Evolutionary conservation across 106 monocot genomes (phyloP).

Genomic region (Cymbidium sinense): DNA sequence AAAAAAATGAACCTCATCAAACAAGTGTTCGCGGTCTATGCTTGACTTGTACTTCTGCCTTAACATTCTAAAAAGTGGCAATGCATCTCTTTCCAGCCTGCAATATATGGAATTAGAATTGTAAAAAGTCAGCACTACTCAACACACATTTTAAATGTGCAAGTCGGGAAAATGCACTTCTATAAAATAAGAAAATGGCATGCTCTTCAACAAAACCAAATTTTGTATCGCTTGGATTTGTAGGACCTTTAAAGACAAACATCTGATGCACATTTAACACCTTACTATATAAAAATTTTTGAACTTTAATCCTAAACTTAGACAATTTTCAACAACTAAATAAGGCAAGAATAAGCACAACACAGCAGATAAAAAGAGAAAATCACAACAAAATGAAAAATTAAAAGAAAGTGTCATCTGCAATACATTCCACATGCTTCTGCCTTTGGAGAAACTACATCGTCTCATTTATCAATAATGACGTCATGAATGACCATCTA

Average conservation of each 20-base stretch:
- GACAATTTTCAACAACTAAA: too few species aligned
- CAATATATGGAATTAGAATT: constrained; percentile 7
- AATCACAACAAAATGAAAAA: not conserved
- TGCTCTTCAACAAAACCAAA: not conserved
- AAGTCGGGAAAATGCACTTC: constrained; percentile 1
- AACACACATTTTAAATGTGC: not conserved
- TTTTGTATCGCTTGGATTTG: not conserved
- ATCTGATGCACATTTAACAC: not conserved
- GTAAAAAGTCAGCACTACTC: not conserved
- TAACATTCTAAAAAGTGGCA: constrained; percentile 80
- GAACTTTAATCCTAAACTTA: not conserved
- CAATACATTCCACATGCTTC: too few species aligned
- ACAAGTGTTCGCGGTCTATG: constrained; percentile 65
- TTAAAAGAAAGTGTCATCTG: too few species aligned
- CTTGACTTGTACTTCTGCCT: constrained; percentile 79
- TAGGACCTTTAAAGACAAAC: too few species aligned
- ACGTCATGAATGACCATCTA: too few species aligned
- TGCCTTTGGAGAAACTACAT: too few species aligned
- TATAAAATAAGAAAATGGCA: not conserved
- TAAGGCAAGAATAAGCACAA: not conserved
- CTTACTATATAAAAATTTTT: not conserved
- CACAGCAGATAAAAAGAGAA: not conserved
- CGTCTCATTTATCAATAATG: too few species aligned
- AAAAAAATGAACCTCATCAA: constrained; percentile 60
- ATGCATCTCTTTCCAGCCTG: constrained; percentile 93